Evolutionary conservation across 2,329 filamentous ascomycete genomes (phyloP), one percentile per base, ranked within the genome.

Genomic region (Penicillium freii): DNA sequence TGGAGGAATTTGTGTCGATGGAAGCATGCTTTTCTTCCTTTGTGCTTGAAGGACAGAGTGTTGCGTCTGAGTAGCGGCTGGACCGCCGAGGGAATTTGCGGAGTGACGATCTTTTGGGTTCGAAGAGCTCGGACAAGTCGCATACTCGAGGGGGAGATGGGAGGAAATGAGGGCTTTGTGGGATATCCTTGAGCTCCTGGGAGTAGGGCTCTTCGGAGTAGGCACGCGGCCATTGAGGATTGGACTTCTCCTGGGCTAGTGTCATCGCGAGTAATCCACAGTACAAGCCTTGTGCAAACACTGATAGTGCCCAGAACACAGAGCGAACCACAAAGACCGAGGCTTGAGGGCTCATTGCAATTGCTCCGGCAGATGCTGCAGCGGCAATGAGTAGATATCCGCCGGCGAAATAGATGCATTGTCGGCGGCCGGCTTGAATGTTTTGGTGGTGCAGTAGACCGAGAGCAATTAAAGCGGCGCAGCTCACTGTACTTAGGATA

Each of bases 261-360:
- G 59, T 59, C 6, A 62, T 58, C 39, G 71, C 53, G n/a, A 73
- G 51, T 43, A 62, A 66, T 11, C 71, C 71, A 48, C 65, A 71
- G 45, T 72, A 68, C 4, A 71, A 46, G 15, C 69, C 67, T 51
- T 76, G 68, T 4, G 56, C 49, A 11, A 75, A 66, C 10, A 74
- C 60, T 2, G 73, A 73, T 4, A 72, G 50, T 3, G 65, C 64
- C 71, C 72, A 75, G 38, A 73, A 58, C 10, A 72, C 67, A 53
- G 75, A 74, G 42, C 78, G 74, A 21, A 69, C 69, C 33, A 73
- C 64, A 39, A 77, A 65, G 17, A 70, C 49, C 1, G 61, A 43
- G n/a, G 34, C 45, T 39, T 46, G 63, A 49, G 15, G 56, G 50
- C 50, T 65, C 54, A 58, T 65, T 39, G 65, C 62, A 52, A 71